Conservation (phyloP, 768 basidiomycete species). For the Boletus bicolor region DNA sequence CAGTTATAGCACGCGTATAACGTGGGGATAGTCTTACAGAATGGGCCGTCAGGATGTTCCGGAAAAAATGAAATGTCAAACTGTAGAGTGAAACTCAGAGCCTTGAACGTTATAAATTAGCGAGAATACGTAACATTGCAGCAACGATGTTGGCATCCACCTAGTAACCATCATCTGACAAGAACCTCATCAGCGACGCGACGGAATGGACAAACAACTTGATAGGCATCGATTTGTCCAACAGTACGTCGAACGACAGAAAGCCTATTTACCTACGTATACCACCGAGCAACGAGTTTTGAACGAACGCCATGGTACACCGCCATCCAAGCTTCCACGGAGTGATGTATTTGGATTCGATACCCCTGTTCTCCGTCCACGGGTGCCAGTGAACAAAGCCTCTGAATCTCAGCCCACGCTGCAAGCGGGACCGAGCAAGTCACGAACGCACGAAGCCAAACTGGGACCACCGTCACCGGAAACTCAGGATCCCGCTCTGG, state of each 20-base stretch:
- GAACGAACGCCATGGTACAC: constrained; percentile 12
- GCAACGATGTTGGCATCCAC: background rate
- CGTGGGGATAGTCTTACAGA: background rate
- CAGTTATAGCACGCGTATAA: background rate
- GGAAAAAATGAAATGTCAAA: constrained; percentile 4
- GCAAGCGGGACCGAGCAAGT: background rate
- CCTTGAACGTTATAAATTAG: too few species aligned
- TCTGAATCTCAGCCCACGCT: background rate
- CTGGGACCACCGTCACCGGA: background rate
- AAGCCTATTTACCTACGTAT: constrained; percentile 41
- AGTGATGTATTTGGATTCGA: constrained; percentile 40
- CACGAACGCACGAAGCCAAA: background rate
- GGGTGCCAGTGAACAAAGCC: constrained; percentile 27
- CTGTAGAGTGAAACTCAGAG: background rate
- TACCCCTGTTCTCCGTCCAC: constrained; percentile 56
- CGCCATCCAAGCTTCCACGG: constrained; percentile 1
- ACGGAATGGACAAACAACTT: constrained; percentile 21
- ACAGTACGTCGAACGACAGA: constrained; percentile 51
- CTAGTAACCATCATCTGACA: background rate
- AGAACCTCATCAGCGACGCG: background rate
- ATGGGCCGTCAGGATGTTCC: background rate
- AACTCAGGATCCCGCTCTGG: constrained; percentile 1
- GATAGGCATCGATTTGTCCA: constrained; percentile 43
- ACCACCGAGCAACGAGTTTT: constrained; percentile 36
- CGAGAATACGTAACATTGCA: constrained; percentile 4